Conservation (phyloP, 2,329 filamentous ascomycete species). For the Penicillium sp. region DNA sequence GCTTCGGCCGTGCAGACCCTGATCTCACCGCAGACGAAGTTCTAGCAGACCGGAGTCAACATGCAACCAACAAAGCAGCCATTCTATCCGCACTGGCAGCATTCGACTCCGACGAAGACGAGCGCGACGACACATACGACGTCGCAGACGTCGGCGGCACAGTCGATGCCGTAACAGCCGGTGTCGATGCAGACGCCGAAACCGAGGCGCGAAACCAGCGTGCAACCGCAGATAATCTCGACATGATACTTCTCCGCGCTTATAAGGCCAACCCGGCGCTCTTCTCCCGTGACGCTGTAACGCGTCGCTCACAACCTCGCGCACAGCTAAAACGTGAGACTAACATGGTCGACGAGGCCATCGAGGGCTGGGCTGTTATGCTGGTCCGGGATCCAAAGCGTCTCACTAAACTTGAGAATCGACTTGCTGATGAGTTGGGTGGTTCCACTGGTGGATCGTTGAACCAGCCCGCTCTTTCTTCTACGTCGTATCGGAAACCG, state of each 20-base stretch:
- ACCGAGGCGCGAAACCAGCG: constrained; percentile 49
- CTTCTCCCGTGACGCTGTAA: constrained; percentile 71
- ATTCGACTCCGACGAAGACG: constrained; percentile 93
- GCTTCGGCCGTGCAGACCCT: constrained; percentile 70
- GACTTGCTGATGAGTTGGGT: constrained; percentile 65
- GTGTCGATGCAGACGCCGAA: constrained; percentile 52
- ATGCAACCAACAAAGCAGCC: constrained; percentile 73
- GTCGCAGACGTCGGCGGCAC: constrained; percentile 87
- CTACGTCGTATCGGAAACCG: constrained; percentile 62
- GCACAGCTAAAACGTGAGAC: constrained; percentile 69
- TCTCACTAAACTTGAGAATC: constrained; percentile 68
- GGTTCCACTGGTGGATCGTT: constrained; percentile 26
- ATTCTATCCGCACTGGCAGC: constrained; percentile 84
- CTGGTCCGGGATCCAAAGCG: constrained; percentile 69
- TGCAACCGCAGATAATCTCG: constrained; percentile 47
- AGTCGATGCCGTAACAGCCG: constrained; percentile 62
- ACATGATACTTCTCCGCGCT: constrained; percentile 71
- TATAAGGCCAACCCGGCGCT: constrained; percentile 65
- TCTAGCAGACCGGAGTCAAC: constrained; percentile 61
- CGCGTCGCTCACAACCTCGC: constrained; percentile 64
- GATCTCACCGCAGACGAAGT: constrained; percentile 69
- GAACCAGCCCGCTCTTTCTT: constrained; percentile 62
- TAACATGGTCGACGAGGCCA: constrained; percentile 86
- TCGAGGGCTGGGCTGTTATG: constrained; percentile 95
- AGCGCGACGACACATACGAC: constrained; percentile 96